Base-by-base conservation (phyloP, 495 filamentous ascomycete species). In the Pseudoneurospora amorphoporcata region DNA sequence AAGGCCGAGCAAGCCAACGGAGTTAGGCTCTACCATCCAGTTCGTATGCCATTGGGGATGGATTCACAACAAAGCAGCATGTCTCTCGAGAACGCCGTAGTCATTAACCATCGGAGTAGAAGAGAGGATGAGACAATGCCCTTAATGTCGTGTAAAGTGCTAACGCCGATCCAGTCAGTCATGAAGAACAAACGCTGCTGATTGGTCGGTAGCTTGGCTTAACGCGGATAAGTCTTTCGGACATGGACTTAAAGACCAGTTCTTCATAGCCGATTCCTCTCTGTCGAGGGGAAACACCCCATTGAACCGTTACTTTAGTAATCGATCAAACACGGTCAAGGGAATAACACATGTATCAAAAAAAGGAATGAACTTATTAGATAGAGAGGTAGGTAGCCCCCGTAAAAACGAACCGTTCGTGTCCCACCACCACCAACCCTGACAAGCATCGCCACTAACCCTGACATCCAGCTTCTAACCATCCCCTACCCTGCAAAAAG, bases 291-390 rank as follows among this genome's bases (percentile, higher is more conserved):
- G 23, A 23, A 23, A 23, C 23, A 23, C 23, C 23, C 23, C 23
- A 23, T 23, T 23, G 23, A 23, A 23, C 23, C 23, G 23, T 23
- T 23, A 37, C 35, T 37, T 37, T 37, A 37, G 1, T 0, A 37
- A 37, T 37, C 35, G 0, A 5, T 41, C 39, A 41, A 14, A 4
- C 3, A 41, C 12, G 39, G 12, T 14, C 39, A 41, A 40, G 39
- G 39, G 39, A 40, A 70, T 39, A 68, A 68, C 42, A 61, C 58
- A 69, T 35, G 38, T 16, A 72, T n/a, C 32, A 19, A 12, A 1
- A 69, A 72, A 69, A 69, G 69, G 72, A 69, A 58, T 70, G 47
- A 71, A 38, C 70, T 72, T 71, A 68, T 73, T 68, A 73, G 72
- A 41, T 40, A 45, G 71, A 73, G 70, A 76, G 74, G 42, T 40